phyloP scores from a whole-genome alignment of 1,284 basidiomycete genomes.

The Malassezia cuniculi region DNA sequence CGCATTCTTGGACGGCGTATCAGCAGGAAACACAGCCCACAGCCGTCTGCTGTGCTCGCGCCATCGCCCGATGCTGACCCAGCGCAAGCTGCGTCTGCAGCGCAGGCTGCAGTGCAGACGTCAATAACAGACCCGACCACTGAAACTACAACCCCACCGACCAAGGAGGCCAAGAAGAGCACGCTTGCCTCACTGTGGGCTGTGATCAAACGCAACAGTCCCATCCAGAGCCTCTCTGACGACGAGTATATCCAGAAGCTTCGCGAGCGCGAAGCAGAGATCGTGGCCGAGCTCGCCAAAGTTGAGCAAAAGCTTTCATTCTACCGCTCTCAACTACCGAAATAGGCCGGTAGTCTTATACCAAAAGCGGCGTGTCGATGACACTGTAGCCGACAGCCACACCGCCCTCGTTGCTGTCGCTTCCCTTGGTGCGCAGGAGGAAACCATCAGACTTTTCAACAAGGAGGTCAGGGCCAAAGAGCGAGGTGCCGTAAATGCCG shows the following conservation, averaged over 20 bases:
- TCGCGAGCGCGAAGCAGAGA: not conserved
- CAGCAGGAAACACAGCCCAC: too few relatives aligned
- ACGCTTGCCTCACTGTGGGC: too few relatives aligned
- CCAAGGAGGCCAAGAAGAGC: too few relatives aligned
- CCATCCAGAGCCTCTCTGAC: conserved; percentile 4
- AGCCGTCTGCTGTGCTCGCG: too few relatives aligned
- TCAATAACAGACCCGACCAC: too few relatives aligned
- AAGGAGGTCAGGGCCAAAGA: conserved; percentile 52
- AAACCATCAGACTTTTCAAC: conserved; percentile 57
- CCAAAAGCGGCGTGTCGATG: conserved; percentile 64
- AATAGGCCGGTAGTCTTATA: conserved; percentile 42
- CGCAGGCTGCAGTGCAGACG: too few relatives aligned
- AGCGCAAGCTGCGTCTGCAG: too few relatives aligned
- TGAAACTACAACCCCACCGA: too few relatives aligned
- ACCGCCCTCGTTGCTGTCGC: conserved; percentile 83
- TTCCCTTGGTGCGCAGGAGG: conserved; percentile 79
- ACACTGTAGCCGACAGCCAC: conserved; percentile 84
- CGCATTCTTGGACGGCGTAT: too few relatives aligned
- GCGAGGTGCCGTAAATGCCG: conserved; percentile 75
- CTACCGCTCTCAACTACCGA: not conserved
- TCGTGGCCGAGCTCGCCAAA: conserved; percentile 4
- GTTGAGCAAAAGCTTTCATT: conserved; percentile 9
- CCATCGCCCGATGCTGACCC: too few relatives aligned
- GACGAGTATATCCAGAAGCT: conserved; percentile 8
- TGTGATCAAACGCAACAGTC: conserved; percentile 2